These are phyloP conservation scores for Acer yangbiense DNA, from an alignment of 345 rosid species.

Conservation along the genomic window DNA sequence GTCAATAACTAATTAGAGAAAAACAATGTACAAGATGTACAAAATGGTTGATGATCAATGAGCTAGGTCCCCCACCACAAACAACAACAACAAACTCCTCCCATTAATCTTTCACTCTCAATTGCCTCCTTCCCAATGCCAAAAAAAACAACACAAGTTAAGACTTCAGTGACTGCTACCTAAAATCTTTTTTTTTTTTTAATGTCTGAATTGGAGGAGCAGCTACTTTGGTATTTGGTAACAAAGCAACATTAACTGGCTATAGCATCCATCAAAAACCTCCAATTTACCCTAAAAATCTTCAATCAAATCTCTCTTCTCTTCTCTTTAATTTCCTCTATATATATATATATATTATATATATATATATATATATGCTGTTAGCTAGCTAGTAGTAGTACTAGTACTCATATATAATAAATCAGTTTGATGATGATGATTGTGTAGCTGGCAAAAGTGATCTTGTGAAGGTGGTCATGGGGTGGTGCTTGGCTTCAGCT, in stretches of 20 bases:
- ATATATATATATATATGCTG: neutral
- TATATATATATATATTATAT: neutral
- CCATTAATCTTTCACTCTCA: neutral
- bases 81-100: neutral
- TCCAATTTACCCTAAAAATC: conserved; percentile 15
- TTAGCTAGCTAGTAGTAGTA: neutral
- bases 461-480: conserved; percentile 24
- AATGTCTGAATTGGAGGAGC: conserved; percentile 30
- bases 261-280: conserved; percentile 18
- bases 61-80: conserved; percentile 25
- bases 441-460: conserved; percentile 19
- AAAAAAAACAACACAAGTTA: neutral
- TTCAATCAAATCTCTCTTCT: conserved; percentile 6
- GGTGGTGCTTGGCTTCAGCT: conserved; percentile 31
- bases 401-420: neutral
- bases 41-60: conserved; percentile 4
- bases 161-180: conserved; percentile 5
- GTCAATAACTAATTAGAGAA: conserved; percentile 49
- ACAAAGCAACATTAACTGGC: conserved; percentile 15
- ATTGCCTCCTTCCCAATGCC: conserved; percentile 11
- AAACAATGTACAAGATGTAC: conserved; percentile 54
- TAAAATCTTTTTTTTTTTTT: neutral
- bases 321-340: neutral
- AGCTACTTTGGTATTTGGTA: conserved; percentile 17
- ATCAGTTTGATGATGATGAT: conserved; percentile 2